Evolutionary conservation across 331 rosid genomes (phyloP), one percentile per base, ranked within the genome.

Genomic region (Prunus yedoensis): DNA sequence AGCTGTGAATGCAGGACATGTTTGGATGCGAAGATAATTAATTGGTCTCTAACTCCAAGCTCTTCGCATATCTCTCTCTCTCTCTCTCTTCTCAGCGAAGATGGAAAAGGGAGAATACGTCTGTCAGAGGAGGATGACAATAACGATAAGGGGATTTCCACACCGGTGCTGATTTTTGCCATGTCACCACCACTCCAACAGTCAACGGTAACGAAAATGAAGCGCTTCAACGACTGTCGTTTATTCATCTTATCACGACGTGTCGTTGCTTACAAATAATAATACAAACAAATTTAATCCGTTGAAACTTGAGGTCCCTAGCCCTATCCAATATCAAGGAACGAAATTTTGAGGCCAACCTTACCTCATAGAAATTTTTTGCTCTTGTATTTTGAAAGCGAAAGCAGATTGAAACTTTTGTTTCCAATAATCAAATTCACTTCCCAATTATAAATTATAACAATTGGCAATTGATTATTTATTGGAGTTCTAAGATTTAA

Each of bases 1-100:
- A 81, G 66, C 81, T 56, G 68, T 74, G 64, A 79, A 80, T 78
- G 76, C 80, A 89, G 9, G 91, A 71, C 98, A 93, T 87, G 58
- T 79, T 74, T 61, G 77, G 68, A 66, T 14, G 73, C 32, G 25
- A 38, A 65, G 53, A 54, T 8, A 41, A n/a, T 52, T 38, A 30
- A 35, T 66, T 16, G 64, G 13, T 32, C 38, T 4, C 52, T n/a
- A 61, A 64, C 59, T 35, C 17, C 8, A 45, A 78, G 62, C 79
- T 65, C 38, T 79, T 56, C 45, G 61, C 78, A 74, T 82, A 56
- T 74, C 66, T 23, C 47, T 28, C 17, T 67, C 13, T n/a, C n/a
- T n/a, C n/a, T 52, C 21, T 25, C 25, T 23, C 25, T 23, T 76
- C 18, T 15, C 27, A 14, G 20, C 65, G 57, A 53, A 23, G 78